phyloP scores from a whole-genome alignment of 1,284 basidiomycete species.

The Bothia castanella region DNA sequence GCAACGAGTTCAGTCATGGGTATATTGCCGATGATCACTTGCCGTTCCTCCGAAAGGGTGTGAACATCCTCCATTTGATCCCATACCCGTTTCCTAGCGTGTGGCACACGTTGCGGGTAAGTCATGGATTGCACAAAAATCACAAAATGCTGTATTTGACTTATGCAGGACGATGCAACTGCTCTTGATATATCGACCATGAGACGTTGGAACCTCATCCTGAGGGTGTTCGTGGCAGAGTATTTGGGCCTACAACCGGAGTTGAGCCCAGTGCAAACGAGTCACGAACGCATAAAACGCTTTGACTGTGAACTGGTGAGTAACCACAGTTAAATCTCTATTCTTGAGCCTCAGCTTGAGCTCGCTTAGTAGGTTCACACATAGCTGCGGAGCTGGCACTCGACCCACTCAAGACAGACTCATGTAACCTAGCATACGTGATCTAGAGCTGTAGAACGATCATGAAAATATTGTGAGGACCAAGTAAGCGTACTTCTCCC shows the following conservation, averaged over 20 bases:
- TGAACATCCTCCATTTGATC: conserved; percentile 90
- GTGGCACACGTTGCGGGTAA: conserved; percentile 82
- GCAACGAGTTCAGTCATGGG: conserved; percentile 42
- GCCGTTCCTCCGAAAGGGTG: conserved; percentile 83
- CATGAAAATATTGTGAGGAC: neutral
- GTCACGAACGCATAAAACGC: conserved; percentile 15
- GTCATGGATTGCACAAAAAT: conserved; percentile 22
- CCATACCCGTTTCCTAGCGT: conserved; percentile 85
- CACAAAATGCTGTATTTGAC: neutral
- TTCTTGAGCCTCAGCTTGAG: conserved; percentile 2
- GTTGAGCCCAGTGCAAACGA: neutral
- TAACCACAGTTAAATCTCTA: neutral
- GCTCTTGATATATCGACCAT: conserved; percentile 86
- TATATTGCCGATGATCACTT: conserved; percentile 93
- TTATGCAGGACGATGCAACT: conserved; percentile 75
- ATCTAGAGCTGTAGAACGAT: neutral
- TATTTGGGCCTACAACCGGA: conserved; percentile 75
- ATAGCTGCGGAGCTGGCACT: neutral
- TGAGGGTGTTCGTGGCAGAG: conserved; percentile 86
- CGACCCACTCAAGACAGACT: neutral
- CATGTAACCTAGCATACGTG: neutral
- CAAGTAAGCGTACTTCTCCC: neutral
- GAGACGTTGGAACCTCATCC: conserved; percentile 84
- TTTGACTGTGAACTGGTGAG: conserved; percentile 30
- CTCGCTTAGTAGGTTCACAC: conserved; percentile 23